Percentiles rank a stretch among this genome's conserved stretches.
phyloP scores from a whole-genome alignment of 2,329 filamentous ascomycete genomes.

The Aspergillus chevalieri region DNA sequence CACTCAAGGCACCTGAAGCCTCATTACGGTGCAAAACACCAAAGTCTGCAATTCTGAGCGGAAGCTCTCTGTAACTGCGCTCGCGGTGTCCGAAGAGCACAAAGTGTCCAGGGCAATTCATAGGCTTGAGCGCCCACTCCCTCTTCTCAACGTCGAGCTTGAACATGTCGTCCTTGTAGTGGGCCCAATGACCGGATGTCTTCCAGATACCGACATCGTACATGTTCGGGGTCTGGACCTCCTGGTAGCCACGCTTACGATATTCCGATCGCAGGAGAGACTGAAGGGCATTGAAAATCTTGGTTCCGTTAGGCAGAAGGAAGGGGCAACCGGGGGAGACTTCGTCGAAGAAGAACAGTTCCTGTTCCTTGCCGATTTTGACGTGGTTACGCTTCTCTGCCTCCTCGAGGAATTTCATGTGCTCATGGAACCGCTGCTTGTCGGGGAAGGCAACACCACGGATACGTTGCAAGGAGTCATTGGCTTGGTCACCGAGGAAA shows the following conservation, averaged over 20 bases:
- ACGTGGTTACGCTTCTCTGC: conserved; percentile 96
- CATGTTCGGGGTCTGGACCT: conserved; percentile 95
- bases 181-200: conserved; percentile 86
- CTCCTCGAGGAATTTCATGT: conserved; percentile 92
- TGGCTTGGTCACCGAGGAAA: conserved; percentile 87
- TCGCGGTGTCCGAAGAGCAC: conserved; percentile 78
- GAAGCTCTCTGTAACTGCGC: conserved; percentile 82
- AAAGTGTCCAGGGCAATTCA: conserved; percentile 97
- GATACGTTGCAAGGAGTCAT: conserved; percentile 92
- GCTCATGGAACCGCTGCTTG: conserved; percentile 89
- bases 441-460: conserved; percentile 96
- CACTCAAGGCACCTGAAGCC: conserved; percentile 82
- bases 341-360: conserved; percentile 95
- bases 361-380: conserved; percentile 89
- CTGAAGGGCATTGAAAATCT: conserved; percentile 86
- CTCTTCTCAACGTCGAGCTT: conserved; percentile 77
- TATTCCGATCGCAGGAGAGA: conserved; percentile 79
- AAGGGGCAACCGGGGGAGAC: conserved; percentile 89
- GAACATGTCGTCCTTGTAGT: conserved; percentile 95
- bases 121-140: conserved; percentile 81
- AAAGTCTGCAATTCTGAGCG: conserved; percentile 90
- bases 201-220: conserved; percentile 93
- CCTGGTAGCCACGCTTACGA: conserved; percentile 86
- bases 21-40: conserved; percentile 94
- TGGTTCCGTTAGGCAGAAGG: conserved; percentile 84